phyloP scores from a whole-genome alignment of 2,329 filamentous ascomycete species.

The Botrytis elliptica region DNA sequence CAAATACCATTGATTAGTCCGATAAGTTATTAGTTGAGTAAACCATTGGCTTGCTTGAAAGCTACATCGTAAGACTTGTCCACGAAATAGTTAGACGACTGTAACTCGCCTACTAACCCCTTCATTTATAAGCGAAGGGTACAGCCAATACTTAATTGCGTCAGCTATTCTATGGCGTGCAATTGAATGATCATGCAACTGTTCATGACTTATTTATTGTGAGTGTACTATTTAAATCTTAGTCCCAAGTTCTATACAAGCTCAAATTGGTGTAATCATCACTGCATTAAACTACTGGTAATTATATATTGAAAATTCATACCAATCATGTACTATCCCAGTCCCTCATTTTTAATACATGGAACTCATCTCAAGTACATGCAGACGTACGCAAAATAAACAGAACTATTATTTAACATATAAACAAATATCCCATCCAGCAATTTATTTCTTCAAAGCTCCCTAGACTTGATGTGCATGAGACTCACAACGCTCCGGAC shows the following conservation, averaged over 20 bases:
- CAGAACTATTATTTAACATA: background rate
- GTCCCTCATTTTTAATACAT: background rate
- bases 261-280: background rate
- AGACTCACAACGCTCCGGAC: slow-evolving; percentile 2
- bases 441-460: background rate
- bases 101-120: background rate
- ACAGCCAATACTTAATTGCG: background rate
- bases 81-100: background rate
- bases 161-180: background rate
- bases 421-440: background rate
- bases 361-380: background rate
- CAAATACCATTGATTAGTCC: too few species aligned
- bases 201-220: background rate
- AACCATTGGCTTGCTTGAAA: background rate
- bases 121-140: background rate
- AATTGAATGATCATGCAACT: background rate
- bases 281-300: background rate
- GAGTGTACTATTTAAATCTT: background rate
- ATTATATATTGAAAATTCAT: background rate
- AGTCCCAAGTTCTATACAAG: background rate
- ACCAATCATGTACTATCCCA: background rate
- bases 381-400: background rate
- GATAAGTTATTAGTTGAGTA: background rate
- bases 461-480: background rate
- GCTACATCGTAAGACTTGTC: background rate